A percentile compares a stretch with the other conserved stretches of the same genome.
Evolutionary conservation across 768 basidiomycete genomes (phyloP).

Genomic region (Kwoniella heveanensis): DNA sequence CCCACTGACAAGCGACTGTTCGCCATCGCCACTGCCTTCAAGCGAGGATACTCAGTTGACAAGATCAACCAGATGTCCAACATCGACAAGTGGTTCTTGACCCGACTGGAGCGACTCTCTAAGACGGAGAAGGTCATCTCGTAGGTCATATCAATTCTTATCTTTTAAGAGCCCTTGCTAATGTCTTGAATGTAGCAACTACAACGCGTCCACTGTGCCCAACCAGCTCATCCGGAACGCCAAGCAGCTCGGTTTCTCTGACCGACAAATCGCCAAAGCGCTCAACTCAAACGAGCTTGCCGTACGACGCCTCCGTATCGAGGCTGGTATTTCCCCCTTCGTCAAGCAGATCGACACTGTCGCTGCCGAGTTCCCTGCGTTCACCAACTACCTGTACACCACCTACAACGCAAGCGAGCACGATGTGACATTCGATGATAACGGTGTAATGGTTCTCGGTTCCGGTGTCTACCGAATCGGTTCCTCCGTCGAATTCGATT

Average conservation of each 20-base stretch:
- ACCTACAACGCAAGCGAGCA: slow-evolving; percentile 97
- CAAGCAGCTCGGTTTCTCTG: slow-evolving; percentile 95
- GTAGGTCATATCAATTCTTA: slow-evolving; percentile 60
- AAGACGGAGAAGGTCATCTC: slow-evolving; percentile 74
- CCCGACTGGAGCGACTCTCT: slow-evolving; percentile 78
- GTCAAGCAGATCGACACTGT: slow-evolving; percentile 99
- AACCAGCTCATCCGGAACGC: slow-evolving; percentile 70
- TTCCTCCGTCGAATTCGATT: slow-evolving; percentile 98
- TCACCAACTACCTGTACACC: slow-evolving; percentile 97
- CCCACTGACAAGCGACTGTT: slow-evolving; percentile 98
- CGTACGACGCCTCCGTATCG: slow-evolving; percentile 84
- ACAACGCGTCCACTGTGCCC: slow-evolving; percentile 68
- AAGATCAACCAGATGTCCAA: slow-evolving; percentile 97
- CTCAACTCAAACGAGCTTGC: slow-evolving; percentile 90
- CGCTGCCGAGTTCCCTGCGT: slow-evolving; percentile 97
- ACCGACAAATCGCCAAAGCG: slow-evolving; percentile 79
- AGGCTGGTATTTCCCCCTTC: slow-evolving; percentile 78
- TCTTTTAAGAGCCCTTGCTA: background rate
- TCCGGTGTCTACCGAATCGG: slow-evolving; percentile 99
- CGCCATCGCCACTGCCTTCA: slow-evolving; percentile 90
- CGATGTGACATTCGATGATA: slow-evolving; percentile 83
- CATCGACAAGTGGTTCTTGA: slow-evolving; percentile 98
- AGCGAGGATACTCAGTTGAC: slow-evolving; percentile 88
- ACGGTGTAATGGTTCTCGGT: slow-evolving; percentile 94
- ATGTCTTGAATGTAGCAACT: too few species aligned